A percentile compares a stretch with the other conserved stretches of the same genome.
phyloP scores from a whole-genome alignment of 768 basidiomycete species.

The Boletus edulis region DNA sequence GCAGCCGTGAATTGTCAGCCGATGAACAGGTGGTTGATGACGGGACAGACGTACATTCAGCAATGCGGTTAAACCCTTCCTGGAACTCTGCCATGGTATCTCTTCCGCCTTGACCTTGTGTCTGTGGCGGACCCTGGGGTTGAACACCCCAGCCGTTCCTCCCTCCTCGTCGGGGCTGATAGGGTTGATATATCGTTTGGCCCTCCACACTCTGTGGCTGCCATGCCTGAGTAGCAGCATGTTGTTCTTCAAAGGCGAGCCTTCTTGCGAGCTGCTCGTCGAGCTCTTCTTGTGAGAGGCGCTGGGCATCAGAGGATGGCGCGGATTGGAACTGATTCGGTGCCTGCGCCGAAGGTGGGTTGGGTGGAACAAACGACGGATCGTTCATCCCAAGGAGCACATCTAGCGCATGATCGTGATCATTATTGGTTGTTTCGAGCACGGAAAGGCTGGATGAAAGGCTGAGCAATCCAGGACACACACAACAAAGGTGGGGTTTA shows the following conservation, averaged over 20 bases:
- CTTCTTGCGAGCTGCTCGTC: slow-evolving; percentile 80
- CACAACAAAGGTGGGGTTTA: slow-evolving; percentile 8
- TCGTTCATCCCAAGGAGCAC: slow-evolving; percentile 83
- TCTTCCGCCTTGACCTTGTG: slow-evolving; percentile 25
- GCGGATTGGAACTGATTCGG: neutral
- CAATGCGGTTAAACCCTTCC: slow-evolving; percentile 72
- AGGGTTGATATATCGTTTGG: slow-evolving; percentile 19
- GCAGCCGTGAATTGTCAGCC: neutral
- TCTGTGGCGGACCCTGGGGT: slow-evolving; percentile 7
- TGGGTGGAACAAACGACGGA: slow-evolving; percentile 59
- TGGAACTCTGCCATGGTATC: slow-evolving; percentile 68
- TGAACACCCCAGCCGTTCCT: slow-evolving; percentile 2
- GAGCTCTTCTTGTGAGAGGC: slow-evolving; percentile 57
- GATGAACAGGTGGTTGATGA: neutral
- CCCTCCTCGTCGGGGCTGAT: slow-evolving; percentile 22
- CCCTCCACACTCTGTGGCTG: slow-evolving; percentile 8
- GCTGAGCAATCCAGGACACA: neutral
- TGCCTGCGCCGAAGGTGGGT: neutral
- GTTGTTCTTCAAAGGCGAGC: slow-evolving; percentile 61
- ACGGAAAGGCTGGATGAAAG: slow-evolving; percentile 54
- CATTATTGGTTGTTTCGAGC: slow-evolving; percentile 64
- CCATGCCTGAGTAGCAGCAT: slow-evolving; percentile 25
- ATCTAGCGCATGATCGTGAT: slow-evolving; percentile 77
- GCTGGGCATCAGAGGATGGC: slow-evolving; percentile 27
- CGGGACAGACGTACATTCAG: slow-evolving; percentile 58